Base-by-base conservation (phyloP, 2,329 filamentous ascomycete species). In the Myriosclerotinia curreyana region DNA sequence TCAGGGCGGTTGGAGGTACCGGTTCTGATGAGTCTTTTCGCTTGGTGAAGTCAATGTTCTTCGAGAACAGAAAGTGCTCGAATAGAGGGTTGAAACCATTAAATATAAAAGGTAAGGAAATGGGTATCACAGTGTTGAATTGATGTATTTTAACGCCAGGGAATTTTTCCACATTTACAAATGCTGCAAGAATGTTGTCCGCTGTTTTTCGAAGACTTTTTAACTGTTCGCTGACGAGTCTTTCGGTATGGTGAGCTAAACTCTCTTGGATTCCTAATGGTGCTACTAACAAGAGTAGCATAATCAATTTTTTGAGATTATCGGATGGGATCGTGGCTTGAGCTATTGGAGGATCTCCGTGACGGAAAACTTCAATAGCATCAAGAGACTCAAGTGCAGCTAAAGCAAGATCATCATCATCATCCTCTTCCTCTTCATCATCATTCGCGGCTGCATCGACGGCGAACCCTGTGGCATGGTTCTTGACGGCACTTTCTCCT, bases 31-130 rank as follows among this genome's bases (percentile, higher is more conserved):
- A 66, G 52, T 73, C 70, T 64, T 74, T 73, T 40, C 71, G 71
- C 64, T 74, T 75, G 4, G 71, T 84, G 60, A 90, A 82, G 69
- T 90, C 85, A 28, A 91, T 78, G 68, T 87, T 87, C 70, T 87
- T 88, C 34, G 87, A 88, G 70, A 91, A 92, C 34, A 92, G 80
- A 69, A 92, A 91, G 72, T 88, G 86, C 68, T 91, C 88, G 73
- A 91, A 92, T 1, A 92, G 77, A 0, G 86, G 81, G 67, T 83
- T 85, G 67, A 92, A 82, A 0, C 87, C 86, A 61, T 82, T 78
- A 72, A 92, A 91, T 0, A 92, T 76, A 70, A 85, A 86, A 1
- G 88, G 88, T 60, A 88, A 80, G 53, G 83, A 83, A 40, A 80
- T 77, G 12, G 85, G 82, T 62, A 90, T 78, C 40, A 88, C 80